phyloP scores from a whole-genome alignment of 163 green algal species.

The Volvox carteri region DNA sequence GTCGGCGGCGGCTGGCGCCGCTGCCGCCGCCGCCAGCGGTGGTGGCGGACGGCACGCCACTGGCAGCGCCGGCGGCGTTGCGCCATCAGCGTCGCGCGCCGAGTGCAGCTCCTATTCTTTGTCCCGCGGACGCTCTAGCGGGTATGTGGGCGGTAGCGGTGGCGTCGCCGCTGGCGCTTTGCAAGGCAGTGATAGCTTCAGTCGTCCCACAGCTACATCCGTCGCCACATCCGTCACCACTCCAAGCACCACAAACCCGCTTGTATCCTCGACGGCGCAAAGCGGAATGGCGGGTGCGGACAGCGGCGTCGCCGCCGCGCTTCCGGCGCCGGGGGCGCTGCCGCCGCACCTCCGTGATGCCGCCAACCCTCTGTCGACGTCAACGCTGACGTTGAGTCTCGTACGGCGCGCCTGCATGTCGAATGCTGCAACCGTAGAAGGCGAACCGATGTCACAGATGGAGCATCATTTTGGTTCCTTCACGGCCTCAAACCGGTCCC shows the following conservation, averaged over 20 bases:
- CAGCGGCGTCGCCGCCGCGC: background rate
- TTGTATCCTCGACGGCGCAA: background rate
- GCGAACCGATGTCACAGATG: background rate
- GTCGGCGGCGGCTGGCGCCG: background rate
- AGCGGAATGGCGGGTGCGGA: too few species aligned
- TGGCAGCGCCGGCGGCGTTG: too few species aligned
- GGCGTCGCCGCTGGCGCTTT: background rate
- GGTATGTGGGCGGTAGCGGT: background rate
- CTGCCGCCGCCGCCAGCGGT: background rate
- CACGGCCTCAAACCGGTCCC: background rate
- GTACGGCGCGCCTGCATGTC: slow-evolving; percentile 2
- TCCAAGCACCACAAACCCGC: background rate
- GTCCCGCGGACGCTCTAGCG: background rate
- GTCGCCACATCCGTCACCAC: background rate
- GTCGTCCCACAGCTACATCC: background rate
- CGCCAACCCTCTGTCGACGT: slow-evolving; percentile 14
- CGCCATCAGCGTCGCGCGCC: background rate
- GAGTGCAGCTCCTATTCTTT: background rate
- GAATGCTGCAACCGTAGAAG: background rate
- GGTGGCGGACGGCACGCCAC: background rate
- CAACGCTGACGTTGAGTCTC: slow-evolving; percentile 8
- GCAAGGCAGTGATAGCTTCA: slow-evolving; percentile 17
- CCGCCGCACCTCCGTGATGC: slow-evolving; percentile 1
- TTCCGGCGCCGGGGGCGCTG: background rate
- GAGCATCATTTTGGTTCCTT: background rate